phyloP scores from a whole-genome alignment of 495 filamentous ascomycete species.

The Viridothelium virens region DNA sequence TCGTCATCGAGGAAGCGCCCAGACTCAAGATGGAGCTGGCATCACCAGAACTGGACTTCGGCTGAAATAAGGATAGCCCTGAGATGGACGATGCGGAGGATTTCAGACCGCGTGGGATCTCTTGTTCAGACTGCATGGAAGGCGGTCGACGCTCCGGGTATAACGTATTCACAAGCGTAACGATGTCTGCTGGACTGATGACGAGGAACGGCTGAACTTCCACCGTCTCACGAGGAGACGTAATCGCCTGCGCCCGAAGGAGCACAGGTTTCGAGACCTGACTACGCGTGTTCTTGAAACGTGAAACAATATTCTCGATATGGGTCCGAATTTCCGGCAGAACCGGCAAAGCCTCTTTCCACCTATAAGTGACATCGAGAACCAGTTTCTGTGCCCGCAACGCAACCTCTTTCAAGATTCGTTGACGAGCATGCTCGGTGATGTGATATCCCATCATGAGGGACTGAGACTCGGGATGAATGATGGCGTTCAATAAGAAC shows the following conservation, averaged over 20 bases:
- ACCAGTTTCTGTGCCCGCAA: conserved; percentile 69
- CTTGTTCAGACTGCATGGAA: conserved; percentile 39
- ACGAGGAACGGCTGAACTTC: conserved; percentile 68
- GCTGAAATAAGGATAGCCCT: conserved; percentile 45
- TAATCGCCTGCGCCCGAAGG: conserved; percentile 58
- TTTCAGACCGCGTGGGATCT: conserved; percentile 45
- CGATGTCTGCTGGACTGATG: conserved; percentile 63
- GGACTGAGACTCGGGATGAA: conserved; percentile 83
- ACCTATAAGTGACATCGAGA: conserved; percentile 48
- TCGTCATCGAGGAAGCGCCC: conserved; percentile 59
- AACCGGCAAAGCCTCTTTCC: conserved; percentile 44
- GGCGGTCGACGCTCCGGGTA: conserved; percentile 56
- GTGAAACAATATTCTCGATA: conserved; percentile 66
- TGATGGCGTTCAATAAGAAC: conserved; percentile 75
- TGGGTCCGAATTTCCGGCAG: conserved; percentile 61
- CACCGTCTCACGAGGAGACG: conserved; percentile 59
- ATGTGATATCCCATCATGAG: conserved; percentile 89
- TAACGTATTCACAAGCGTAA: conserved; percentile 61
- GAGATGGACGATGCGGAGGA: conserved; percentile 63
- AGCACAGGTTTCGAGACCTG: conserved; percentile 49
- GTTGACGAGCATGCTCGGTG: conserved; percentile 78
- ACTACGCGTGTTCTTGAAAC: conserved; percentile 51
- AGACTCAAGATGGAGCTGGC: conserved; percentile 53
- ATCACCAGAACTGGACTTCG: conserved; percentile 23
- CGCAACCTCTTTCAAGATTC: conserved; percentile 77